A percentile compares a stretch with the other conserved stretches of the same genome.
phyloP scores from a whole-genome alignment of 352 stramenopile species.

The Saprolegnia parasitica region DNA sequence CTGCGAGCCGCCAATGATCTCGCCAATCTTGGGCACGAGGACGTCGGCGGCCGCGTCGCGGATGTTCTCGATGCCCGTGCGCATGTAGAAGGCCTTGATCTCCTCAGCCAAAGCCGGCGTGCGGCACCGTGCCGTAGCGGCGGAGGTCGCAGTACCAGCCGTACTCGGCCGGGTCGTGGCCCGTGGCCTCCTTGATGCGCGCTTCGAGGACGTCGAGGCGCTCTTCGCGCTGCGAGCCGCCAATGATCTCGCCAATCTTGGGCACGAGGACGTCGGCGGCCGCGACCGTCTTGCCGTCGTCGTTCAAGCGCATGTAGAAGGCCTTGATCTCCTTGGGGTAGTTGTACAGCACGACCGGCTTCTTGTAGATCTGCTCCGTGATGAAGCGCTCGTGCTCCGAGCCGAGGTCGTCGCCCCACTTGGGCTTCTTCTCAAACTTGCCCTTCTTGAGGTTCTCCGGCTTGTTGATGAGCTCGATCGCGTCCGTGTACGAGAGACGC shows the following conservation, averaged over 20 bases:
- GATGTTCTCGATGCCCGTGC: conserved; percentile 96
- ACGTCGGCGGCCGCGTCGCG: conserved; percentile 95
- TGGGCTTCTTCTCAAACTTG: conserved; percentile 85
- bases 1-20: conserved; percentile 97
- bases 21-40: conserved; percentile 93
- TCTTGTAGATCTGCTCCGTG: conserved; percentile 85
- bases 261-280: conserved; percentile 97
- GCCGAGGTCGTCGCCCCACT: conserved; percentile 95
- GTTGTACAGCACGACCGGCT: conserved; percentile 96
- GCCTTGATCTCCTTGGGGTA: conserved; percentile 99
- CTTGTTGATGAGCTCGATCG: conserved; percentile 88
- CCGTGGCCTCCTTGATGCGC: conserved; percentile 55
- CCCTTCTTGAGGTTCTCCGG: conserved; percentile 74
- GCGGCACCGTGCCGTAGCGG: conserved; percentile 92
- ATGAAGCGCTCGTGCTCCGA: conserved; percentile 97
- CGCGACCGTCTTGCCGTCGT: conserved; percentile 95
- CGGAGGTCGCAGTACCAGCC: conserved; percentile 98
- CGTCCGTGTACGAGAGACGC: conserved; percentile 93
- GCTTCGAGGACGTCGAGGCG: conserved; percentile 86
- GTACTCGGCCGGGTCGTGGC: conserved; percentile 79
- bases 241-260: conserved; percentile 96
- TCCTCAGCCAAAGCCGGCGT: conserved; percentile 93
- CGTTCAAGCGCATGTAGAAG: conserved; percentile 99
- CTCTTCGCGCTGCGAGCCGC: conserved; percentile 96
- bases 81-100: conserved; percentile 99